Base-by-base conservation (phyloP, 2,329 filamentous ascomycete genomes). In the Ramularia collo-cygni region DNA sequence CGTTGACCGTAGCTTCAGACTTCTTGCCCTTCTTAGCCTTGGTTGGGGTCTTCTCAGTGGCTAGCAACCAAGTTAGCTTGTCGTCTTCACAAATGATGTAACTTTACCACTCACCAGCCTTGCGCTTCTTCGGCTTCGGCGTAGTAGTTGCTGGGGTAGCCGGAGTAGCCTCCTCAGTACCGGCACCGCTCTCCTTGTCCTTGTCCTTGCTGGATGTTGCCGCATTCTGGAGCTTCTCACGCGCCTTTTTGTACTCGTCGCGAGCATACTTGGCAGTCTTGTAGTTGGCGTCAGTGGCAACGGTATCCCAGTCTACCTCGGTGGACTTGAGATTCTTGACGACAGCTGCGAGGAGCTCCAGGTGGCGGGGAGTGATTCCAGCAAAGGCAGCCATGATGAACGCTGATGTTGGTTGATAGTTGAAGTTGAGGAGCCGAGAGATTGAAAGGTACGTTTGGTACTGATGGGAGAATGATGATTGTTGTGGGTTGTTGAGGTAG, bases 251-350 rank as follows among this genome's bases (percentile, higher is more conserved):
- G 12, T 30, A 38, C 28, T 38, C 28, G 27, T 38, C 36, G 15
- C 28, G 26, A 16, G 36, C 36, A 16, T 29, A 24, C 27, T 38
- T 38, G 26, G 26, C 28, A 3, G 36, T 29, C 17, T 29, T 38
- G 36, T 29, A 38, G n/a, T 38, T 38, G 36, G 36, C 36, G 12
- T 38, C 36, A 7, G 10, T 14, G 15, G 36, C 36, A n/a, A 38
- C 36, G 24, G 26, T 28, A 7, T 38, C 36, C 26, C 26, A 38
- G n/a, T 38, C 16, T 10, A 31, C 28, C 14, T 38, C 17, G n/a
- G 27, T 15, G 36, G 18, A 19, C 15, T 29, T 28, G 21, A 30
- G 16, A 17, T 38, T 38, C 36, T 38, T 38, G 26, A 38, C 16
- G 26, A 38, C 28, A 6, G 27, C 36, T 5, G 16, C 14, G n/a